Evolutionary conservation across 768 basidiomycete genomes (phyloP).

Genomic region (Cyclocybe cylindracea): DNA sequence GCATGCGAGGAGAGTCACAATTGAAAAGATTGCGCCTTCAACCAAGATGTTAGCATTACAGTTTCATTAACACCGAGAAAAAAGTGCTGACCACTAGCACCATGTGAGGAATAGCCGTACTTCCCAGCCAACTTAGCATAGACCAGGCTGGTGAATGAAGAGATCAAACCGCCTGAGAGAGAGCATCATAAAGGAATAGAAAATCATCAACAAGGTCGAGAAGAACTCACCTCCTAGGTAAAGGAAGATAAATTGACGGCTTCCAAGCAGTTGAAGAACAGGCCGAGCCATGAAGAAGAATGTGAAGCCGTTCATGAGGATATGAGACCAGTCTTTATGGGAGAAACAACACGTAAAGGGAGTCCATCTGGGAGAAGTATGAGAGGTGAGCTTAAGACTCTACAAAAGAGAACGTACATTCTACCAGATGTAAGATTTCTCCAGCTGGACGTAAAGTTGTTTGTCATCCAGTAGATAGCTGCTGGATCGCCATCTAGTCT

Average conservation of each 20-base stretch:
- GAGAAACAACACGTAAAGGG: conserved; percentile 72
- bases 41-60: conserved; percentile 1
- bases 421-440: conserved; percentile 64
- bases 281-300: conserved; percentile 76
- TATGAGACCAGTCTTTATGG: conserved; percentile 59
- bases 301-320: conserved; percentile 76
- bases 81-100: conserved; percentile 68
- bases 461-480: conserved; percentile 47
- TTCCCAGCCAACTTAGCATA: conserved; percentile 46
- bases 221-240: conserved; percentile 64
- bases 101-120: conserved; percentile 46
- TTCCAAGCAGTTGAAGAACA: conserved; percentile 65
- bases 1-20: conserved; percentile 74
- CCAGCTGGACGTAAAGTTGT: conserved; percentile 67
- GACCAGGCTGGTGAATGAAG: conserved; percentile 49
- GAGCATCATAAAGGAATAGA: conserved; percentile 1
- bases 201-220: background rate
- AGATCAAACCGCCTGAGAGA: conserved; percentile 57
- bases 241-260: conserved; percentile 64
- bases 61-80: background rate
- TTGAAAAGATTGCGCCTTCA: conserved; percentile 70
- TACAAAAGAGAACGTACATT: conserved; percentile 45
- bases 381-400: background rate
- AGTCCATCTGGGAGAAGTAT: conserved; percentile 61
- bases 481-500: conserved; percentile 40